phyloP scores from a whole-genome alignment of 177 flowering plant genomes.

The Vitis hybrid region DNA sequence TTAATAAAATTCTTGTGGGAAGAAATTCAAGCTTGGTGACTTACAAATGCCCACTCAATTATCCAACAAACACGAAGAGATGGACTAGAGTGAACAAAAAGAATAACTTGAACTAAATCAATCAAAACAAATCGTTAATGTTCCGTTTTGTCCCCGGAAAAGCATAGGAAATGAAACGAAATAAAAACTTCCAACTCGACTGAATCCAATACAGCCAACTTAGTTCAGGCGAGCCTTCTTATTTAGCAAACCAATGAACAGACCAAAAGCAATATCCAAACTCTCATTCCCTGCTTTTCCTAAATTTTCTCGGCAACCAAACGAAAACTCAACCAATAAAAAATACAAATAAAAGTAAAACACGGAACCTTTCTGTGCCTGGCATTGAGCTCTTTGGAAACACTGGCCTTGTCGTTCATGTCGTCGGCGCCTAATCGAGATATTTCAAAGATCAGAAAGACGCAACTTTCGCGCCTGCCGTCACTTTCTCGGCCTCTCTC shows the following conservation, averaged over 20 bases:
- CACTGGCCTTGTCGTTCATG: conserved; percentile 50
- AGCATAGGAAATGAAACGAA: background rate
- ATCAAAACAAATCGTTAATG: background rate
- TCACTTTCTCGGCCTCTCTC: too few species aligned
- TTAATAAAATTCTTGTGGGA: background rate
- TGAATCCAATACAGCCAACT: too few species aligned
- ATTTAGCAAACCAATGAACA: too few species aligned
- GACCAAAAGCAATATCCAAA: too few species aligned
- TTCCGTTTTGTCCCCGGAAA: background rate
- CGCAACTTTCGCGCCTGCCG: too few species aligned
- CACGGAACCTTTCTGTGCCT: conserved; percentile 37
- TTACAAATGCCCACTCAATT: background rate
- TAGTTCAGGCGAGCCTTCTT: too few species aligned
- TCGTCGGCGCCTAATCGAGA: background rate
- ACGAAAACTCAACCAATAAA: background rate
- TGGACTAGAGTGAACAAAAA: background rate
- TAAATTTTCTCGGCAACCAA: too few species aligned
- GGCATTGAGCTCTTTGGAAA: conserved; percentile 45
- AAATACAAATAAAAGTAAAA: background rate
- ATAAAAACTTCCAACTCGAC: too few species aligned
- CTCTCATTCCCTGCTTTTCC: too few species aligned
- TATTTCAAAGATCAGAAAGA: too few species aligned
- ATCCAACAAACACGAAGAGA: background rate
- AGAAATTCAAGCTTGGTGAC: background rate
- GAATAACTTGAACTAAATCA: background rate